Evolutionary conservation across 805 yeast genomes (phyloP), one percentile per base, ranked within the genome.

Genomic region (Starmerella sp.): DNA sequence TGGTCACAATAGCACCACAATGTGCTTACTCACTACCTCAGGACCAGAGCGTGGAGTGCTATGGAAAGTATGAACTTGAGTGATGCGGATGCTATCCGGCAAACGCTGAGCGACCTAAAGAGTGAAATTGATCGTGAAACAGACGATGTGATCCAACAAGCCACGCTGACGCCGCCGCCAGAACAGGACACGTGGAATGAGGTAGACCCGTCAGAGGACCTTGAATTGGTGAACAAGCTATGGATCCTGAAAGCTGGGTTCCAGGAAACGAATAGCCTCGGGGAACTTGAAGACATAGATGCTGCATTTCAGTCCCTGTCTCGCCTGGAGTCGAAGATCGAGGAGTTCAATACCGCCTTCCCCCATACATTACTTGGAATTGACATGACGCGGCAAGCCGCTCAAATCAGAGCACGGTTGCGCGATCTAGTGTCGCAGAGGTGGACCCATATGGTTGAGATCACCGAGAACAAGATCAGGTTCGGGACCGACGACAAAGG

Each of bases 221-320:
- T 37, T 14, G 51, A 34, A 5, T 14, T 50, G 5, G 31, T 54
- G 31, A 31, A 44, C 17, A 46, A 44, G 48, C 43, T 55, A 38
- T 48, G 55, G 58, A 31, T 44, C 2, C 32, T 52, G 29, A 49
- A 55, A 29, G 54, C 55, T 4, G 55, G 42, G 5, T 44, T 55
- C 41, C 53, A 44, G 39, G 54, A 55, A 32, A 38, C 43, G 13
- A 39, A 36, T 28, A 48, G 55, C 13, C 37, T 55, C 5, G 32
- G 31, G 6, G 37, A 28, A 13, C 49, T 45, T 13, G 54, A 45
- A n/a, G 39, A 51, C 13, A 8, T 36, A 4, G 46, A 35, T 10
- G 54, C 42, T 0, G 54, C 57, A 1, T 36, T 15, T 8, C 51
- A 48, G 34, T 48, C 51, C 35, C 28, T 52, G 41, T 53, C 38